Base-by-base conservation (phyloP, 805 yeast genomes). In the Pichia cabralensis region DNA sequence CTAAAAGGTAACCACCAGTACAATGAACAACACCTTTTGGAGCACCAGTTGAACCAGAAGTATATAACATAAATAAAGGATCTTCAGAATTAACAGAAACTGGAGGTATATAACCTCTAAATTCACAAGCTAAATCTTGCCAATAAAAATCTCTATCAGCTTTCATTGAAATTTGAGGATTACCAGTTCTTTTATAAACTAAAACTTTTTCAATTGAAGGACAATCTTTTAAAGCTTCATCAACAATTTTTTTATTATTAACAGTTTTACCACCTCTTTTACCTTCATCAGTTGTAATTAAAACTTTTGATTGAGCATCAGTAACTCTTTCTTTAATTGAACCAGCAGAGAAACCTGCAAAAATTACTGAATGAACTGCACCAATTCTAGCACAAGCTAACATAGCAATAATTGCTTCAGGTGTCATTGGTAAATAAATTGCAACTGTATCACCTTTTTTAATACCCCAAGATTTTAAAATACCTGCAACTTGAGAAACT, bases 1-100 rank as follows among this genome's bases (percentile, higher is more conserved):
- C 96, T 46, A 92, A 67, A 46, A 92, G 69, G 64, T 85, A 92
- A 44, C 97, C 98, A 43, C 83, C 98, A 39, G 96, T 88, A 39
- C 81, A 68, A 60, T 92, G 98, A 52, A 82, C 92, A 48, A 92
- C 88, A 64, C 98, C 98, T 71, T 92, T 92, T 55, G 98, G 98
- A 56, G 88, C 77, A 46, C 98, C 97, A 22, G 98, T 92, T 23
- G 97, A 88, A 41, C 98, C 98, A 5, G 97, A 88, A 31, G 98
- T 92, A 66, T 92, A 92, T 52, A 92, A 76, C 62, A 92, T 66
- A 69, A 92, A 92, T 50, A 92, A 66, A 38, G 98, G 97, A 64
- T 92, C 96, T 66, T 92, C 98, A 31, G 95, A 59, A 55, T 77
- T 72, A 39, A 86, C 94, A 27, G 95, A 77, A 29, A 73, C 79